Conservation (phyloP, 441 rosid genomes). For the Adansonia rubrostipa region DNA sequence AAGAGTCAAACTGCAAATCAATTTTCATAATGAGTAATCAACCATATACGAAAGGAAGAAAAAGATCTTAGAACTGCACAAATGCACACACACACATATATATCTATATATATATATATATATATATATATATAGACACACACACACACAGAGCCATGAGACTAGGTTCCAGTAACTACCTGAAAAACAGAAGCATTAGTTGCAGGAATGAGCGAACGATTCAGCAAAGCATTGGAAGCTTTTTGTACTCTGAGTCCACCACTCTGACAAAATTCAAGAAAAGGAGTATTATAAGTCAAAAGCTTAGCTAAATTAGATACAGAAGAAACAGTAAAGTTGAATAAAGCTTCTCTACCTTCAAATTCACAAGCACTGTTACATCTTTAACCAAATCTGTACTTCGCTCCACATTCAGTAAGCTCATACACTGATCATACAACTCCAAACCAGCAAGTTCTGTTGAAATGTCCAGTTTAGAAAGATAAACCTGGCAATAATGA, state of each 20-base stretch:
- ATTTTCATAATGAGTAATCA: no score
- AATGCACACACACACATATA: no score
- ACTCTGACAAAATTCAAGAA: conserved; percentile 50
- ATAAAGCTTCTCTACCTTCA: conserved; percentile 55
- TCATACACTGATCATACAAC: conserved; percentile 53
- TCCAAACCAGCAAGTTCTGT: conserved; percentile 73
- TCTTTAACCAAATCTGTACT: conserved; percentile 47
- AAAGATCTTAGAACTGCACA: no score
- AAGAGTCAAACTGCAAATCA: no score
- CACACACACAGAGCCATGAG: no score
- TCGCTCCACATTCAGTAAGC: conserved; percentile 46
- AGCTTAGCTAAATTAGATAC: conserved; percentile 18
- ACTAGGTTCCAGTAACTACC: conserved; percentile 48
- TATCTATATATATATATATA: background rate
- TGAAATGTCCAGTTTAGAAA: conserved; percentile 84
- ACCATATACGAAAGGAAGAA: no score
- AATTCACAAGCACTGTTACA: conserved; percentile 51
- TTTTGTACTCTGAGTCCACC: conserved; percentile 69
- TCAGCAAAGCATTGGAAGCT: conserved; percentile 42
- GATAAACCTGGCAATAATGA: conserved; percentile 16
- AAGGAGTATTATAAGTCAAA: conserved; percentile 20
- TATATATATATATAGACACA: background rate
- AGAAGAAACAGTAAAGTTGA: background rate
- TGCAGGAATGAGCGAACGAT: conserved; percentile 60
- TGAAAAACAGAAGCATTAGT: conserved; percentile 62